Evolutionary conservation across 768 basidiomycete species (phyloP).

Genomic region (Leccinum disarticulatum): DNA sequence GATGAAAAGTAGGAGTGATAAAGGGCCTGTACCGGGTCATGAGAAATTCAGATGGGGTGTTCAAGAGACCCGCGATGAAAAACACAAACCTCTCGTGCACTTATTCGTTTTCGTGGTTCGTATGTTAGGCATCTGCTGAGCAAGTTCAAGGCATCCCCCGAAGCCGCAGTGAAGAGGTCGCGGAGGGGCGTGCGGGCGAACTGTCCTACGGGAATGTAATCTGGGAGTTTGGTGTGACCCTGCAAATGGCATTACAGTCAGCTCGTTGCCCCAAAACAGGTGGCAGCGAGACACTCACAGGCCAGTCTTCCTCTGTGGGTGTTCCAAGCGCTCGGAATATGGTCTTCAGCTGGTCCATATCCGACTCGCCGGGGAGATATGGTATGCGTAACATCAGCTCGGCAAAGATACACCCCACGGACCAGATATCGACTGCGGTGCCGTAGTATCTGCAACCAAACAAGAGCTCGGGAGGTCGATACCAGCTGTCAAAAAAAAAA

Average conservation of each 20-base stretch:
- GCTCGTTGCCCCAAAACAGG: background rate
- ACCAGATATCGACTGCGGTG: constrained; percentile 94
- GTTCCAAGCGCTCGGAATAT: constrained; percentile 94
- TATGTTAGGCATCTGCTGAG: constrained; percentile 77
- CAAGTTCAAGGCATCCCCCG: constrained; percentile 79
- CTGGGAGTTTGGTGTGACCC: constrained; percentile 90
- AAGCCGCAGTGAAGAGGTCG: constrained; percentile 89
- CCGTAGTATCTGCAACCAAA: constrained; percentile 91
- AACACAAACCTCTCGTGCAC: constrained; percentile 68
- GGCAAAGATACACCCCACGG: constrained; percentile 96
- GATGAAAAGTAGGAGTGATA: constrained; percentile 85
- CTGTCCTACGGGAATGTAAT: constrained; percentile 84
- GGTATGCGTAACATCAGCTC: constrained; percentile 96
- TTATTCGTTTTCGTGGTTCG: constrained; percentile 81
- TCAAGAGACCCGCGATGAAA: background rate
- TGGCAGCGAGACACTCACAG: constrained; percentile 48
- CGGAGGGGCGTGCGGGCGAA: constrained; percentile 82
- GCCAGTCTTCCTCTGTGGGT: constrained; percentile 97
- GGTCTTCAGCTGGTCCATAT: constrained; percentile 95
- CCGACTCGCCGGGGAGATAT: constrained; percentile 92
- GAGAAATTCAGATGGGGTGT: background rate
- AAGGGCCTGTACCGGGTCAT: constrained; percentile 57
- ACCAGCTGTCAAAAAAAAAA: constrained; percentile 91
- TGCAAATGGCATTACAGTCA: constrained; percentile 28
- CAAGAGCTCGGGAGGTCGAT: constrained; percentile 93